Percentiles rank a stretch among this genome's conserved stretches.
Conservation (phyloP, 257 asterid genomes). For the Ligustrum vulgare region DNA sequence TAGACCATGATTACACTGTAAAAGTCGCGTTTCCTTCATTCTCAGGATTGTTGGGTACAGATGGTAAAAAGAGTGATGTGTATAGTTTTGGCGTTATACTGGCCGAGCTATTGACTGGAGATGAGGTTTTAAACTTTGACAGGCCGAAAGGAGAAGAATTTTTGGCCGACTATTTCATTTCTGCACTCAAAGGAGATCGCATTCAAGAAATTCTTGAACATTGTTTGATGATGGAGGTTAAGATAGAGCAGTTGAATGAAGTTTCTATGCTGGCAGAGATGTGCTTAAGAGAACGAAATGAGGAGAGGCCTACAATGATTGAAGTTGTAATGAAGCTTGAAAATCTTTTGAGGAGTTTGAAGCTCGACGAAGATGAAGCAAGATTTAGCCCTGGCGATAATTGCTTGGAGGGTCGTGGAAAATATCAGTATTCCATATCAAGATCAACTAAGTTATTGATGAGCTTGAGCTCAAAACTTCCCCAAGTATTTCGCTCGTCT, state of each 20-base stretch:
- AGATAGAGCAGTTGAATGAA: slow-evolving; percentile 9
- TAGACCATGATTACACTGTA: slow-evolving; percentile 13
- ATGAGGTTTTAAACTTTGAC: neutral
- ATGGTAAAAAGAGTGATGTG: slow-evolving; percentile 27
- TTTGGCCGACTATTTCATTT: slow-evolving; percentile 6
- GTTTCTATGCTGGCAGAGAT: slow-evolving; percentile 20
- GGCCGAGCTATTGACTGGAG: slow-evolving; percentile 31
- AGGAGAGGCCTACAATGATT: slow-evolving; percentile 29
- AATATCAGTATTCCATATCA: no score
- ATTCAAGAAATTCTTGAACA: slow-evolving; percentile 19
- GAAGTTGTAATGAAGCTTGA: slow-evolving; percentile 23
- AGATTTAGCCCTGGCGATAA: no score
- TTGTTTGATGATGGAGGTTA: neutral
- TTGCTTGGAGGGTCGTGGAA: no score
- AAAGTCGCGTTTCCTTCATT: slow-evolving; percentile 18
- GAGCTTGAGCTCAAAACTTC: no score
- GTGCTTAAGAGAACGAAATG: slow-evolving; percentile 10
- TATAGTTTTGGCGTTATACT: slow-evolving; percentile 32
- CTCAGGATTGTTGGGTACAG: neutral
- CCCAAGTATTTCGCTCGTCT: no score
- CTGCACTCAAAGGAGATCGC: neutral
- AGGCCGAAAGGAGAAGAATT: slow-evolving; percentile 16
- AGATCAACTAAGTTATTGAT: no score
- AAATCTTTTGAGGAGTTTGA: neutral
- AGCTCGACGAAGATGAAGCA: neutral